These are phyloP conservation scores for Hypoxylon intermedium DNA, from an alignment of 495 filamentous ascomycete genomes.

Conservation along the genomic window DNA sequence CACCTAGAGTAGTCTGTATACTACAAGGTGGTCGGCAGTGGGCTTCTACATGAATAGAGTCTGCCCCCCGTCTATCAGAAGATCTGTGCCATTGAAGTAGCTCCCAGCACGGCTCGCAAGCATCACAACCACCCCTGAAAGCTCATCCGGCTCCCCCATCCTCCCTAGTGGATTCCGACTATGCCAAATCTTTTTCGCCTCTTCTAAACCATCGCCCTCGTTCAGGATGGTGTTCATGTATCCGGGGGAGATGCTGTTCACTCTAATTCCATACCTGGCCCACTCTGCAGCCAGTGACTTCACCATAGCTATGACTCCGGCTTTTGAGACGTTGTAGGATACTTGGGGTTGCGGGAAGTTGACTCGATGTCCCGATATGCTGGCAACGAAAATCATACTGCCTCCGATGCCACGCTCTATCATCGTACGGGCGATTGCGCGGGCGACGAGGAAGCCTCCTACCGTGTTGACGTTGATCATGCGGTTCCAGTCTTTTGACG, in stretches of 20 bases:
- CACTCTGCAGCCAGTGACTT: conserved; percentile 72
- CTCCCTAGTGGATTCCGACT: conserved; percentile 71
- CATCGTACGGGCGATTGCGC: conserved; percentile 66
- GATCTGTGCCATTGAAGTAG: conserved; percentile 69
- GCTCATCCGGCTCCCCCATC: conserved; percentile 70
- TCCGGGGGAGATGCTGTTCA: conserved; percentile 74
- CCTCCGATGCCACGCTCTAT: conserved; percentile 59
- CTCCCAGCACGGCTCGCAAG: conserved; percentile 67
- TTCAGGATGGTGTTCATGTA: conserved; percentile 87
- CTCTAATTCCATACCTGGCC: conserved; percentile 66
- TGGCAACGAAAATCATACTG: conserved; percentile 69
- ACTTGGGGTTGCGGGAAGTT: conserved; percentile 75
- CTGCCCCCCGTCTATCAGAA: conserved; percentile 51
- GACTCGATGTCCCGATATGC: conserved; percentile 69
- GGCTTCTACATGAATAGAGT: conserved; percentile 43
- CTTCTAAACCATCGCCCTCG: conserved; percentile 65
- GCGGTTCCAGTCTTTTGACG: conserved; percentile 60
- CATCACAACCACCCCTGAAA: conserved; percentile 71
- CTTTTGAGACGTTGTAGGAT: conserved; percentile 75
- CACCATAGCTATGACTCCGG: conserved; percentile 65
- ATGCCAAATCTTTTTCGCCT: conserved; percentile 63
- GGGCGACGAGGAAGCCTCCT: conserved; percentile 72
- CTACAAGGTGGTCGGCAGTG: not conserved
- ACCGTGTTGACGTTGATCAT: conserved; percentile 73
- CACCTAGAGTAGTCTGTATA: not conserved